Conservation (phyloP, 371 early-diverging fungal genomes). For the Neoconidiobolus thromboides region DNA sequence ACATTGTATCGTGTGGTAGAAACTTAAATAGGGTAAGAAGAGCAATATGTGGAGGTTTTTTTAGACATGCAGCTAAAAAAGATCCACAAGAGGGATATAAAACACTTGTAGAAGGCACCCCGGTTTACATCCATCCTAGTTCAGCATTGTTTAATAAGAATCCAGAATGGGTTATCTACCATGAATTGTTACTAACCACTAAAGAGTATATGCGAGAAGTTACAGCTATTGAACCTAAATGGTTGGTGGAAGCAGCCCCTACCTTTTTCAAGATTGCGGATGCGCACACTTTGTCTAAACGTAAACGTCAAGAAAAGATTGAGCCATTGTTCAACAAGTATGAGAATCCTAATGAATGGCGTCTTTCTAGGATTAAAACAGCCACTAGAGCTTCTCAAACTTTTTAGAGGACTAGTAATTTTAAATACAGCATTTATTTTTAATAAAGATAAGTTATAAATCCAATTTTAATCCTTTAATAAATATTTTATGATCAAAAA, state of each 20-base stretch:
- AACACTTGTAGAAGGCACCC: slow-evolving; percentile 77
- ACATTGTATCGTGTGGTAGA: slow-evolving; percentile 80
- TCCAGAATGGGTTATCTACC: slow-evolving; percentile 93
- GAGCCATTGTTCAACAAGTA: slow-evolving; percentile 83
- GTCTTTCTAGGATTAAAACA: slow-evolving; percentile 54
- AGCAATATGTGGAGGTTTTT: slow-evolving; percentile 82
- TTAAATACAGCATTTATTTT: too few relatives aligned
- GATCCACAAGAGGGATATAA: slow-evolving; percentile 96
- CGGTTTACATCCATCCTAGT: slow-evolving; percentile 34
- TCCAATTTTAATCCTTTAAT: too few relatives aligned
- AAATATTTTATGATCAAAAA: too few relatives aligned
- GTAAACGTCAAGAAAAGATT: slow-evolving; percentile 74
- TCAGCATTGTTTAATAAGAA: slow-evolving; percentile 87
- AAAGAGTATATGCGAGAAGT: slow-evolving; percentile 96
- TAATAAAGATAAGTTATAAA: too few relatives aligned
- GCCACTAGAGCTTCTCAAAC: slow-evolving; percentile 60
- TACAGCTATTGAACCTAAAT: slow-evolving; percentile 88
- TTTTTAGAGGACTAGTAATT: slow-evolving; percentile 19
- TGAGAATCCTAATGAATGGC: slow-evolving; percentile 78
- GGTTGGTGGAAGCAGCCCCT: slow-evolving; percentile 94
- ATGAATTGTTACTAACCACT: slow-evolving; percentile 89
- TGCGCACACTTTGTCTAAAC: slow-evolving; percentile 74
- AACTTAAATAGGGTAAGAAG: slow-evolving; percentile 76
- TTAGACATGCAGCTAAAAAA: slow-evolving; percentile 91
- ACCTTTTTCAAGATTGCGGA: slow-evolving; percentile 89